phyloP scores from a whole-genome alignment of 306 rosid genomes.

The Pterocarpus macrocarpus region DNA sequence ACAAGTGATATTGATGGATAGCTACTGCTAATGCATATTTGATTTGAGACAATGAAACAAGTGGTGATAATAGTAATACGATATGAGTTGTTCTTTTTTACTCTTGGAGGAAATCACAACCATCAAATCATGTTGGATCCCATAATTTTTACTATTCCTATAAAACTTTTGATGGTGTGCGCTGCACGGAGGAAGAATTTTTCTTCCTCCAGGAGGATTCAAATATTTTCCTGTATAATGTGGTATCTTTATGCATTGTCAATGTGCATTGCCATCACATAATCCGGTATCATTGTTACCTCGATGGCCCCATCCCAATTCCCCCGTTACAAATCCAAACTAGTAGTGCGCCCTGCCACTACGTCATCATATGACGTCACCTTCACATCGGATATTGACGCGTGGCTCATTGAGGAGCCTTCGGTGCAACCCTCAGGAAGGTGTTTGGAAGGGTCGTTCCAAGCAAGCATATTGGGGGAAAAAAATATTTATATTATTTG shows the following conservation, averaged over 20 bases:
- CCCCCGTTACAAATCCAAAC: not conserved
- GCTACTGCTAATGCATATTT: not conserved
- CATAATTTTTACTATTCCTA: too few species aligned
- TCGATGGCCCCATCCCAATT: not conserved
- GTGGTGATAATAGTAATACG: too few species aligned
- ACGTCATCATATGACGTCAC: constrained; percentile 62
- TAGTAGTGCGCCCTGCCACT: not conserved
- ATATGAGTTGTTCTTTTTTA: too few species aligned
- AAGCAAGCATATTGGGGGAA: not conserved
- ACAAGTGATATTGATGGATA: not conserved
- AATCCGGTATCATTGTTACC: not conserved
- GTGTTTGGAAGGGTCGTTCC: constrained; percentile 53
- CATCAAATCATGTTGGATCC: too few species aligned
- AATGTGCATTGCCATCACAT: not conserved
- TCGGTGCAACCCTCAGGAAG: constrained; percentile 60
- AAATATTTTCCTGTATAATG: too few species aligned
- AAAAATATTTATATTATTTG: not conserved
- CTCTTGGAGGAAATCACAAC: too few species aligned
- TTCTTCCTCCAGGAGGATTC: too few species aligned
- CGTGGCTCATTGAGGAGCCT: constrained; percentile 45
- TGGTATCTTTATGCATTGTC: too few species aligned
- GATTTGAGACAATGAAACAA: not conserved
- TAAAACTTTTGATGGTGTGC: too few species aligned
- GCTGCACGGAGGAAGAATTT: too few species aligned
- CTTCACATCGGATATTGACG: constrained; percentile 21